Base-by-base conservation (phyloP, 1,284 basidiomycete species). In the Cutaneotrichosporon arboriforme region DNA sequence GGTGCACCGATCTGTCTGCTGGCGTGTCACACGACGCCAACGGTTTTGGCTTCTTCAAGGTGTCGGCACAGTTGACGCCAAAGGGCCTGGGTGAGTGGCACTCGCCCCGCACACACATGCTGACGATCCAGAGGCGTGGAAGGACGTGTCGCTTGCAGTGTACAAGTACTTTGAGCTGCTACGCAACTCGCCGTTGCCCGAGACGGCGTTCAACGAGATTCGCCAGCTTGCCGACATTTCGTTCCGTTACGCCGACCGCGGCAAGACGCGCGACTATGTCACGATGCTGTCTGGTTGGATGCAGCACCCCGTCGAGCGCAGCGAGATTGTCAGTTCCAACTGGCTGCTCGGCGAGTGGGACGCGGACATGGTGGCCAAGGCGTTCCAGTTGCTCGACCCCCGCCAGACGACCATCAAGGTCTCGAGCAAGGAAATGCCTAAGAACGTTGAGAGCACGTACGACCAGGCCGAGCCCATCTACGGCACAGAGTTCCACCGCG, bases 161-260 rank as follows among this genome's bases (percentile, higher is more conserved):
- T 93, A 89, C 81, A 88, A 92, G 67, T 98, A 97, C 76, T 81
- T 98, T 57, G 80, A 85, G 10, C 81, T 98, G 18, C 80, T 99
- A 17, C 80, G 83, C 18, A 83, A 85, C 5, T 69, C 73, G 26
- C 77, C 81, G 5, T 82, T 94, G 38, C 81, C 86, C 17, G 69
- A 81, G 43, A 88, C 83, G 78, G 81, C 86, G 57, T 92, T 92
- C 70, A 77, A 83, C 41, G 96, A 99, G 74, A 81, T 87, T 51
- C 81, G 83, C 44, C 79, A 81, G 39, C 80, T 99, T 38, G 83
- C 85, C 31, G 78, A 82, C 33, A 88, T 86, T 33, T 83, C 83
- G 21, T 98, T 97, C 80, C 82, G 85, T 35, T 98, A 96, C 72
- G 81, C 85, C 48, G 94, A 98, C 73, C 92, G 96, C 74, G 78